Base-by-base conservation (phyloP, 2,329 filamentous ascomycete genomes). In the Trichoderma endophyticum region DNA sequence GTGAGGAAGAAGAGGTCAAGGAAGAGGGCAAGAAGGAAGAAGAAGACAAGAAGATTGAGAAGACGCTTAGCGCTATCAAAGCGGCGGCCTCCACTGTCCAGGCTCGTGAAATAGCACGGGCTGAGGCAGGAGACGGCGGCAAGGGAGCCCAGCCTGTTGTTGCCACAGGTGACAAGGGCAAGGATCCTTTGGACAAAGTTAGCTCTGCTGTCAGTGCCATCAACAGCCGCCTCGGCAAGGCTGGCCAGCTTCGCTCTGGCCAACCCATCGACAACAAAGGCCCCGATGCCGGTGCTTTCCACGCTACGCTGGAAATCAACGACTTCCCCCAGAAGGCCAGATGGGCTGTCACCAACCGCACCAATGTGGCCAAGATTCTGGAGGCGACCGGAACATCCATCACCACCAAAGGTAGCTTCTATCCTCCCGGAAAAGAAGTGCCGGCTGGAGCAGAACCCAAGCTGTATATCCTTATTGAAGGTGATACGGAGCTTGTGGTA, bases 221-320 rank as follows among this genome's bases (percentile, higher is more conserved):
- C 83, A 95, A 97, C 81, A 91, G 91, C 73, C 94, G 96, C 75
- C 88, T 99, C 51, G 95, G 93, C 78, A 93, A 94, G 77, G 93
- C 94, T 39, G 95, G 95, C 43, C 92, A 96, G 80, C 91, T 98
- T 77, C 92, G 96, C 73, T 92, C 93, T 4, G 96, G 96, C 15
- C 95, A 97, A 73, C 94, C 96, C 8, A 97, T 98, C 79, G 96
- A 99, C 84, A 99, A 99, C 84, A 98, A 98, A 82, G 96, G 96
- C 1, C 96, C 96, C 0, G 96, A 99, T 81, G 96, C 96, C 3
- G 96, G 96, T 66, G 94, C 95, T 0, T 99, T 94, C 87, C 96
- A 99, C 81, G 95, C 96, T 18, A 98, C 95, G 4, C 87, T 99
- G 73, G 96, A 98, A 82, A 99, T 99, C 88, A 99, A 99, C 82